Evolutionary conservation across 805 yeast genomes (phyloP).

Genomic region (Barnettozyma sucrosica): DNA sequence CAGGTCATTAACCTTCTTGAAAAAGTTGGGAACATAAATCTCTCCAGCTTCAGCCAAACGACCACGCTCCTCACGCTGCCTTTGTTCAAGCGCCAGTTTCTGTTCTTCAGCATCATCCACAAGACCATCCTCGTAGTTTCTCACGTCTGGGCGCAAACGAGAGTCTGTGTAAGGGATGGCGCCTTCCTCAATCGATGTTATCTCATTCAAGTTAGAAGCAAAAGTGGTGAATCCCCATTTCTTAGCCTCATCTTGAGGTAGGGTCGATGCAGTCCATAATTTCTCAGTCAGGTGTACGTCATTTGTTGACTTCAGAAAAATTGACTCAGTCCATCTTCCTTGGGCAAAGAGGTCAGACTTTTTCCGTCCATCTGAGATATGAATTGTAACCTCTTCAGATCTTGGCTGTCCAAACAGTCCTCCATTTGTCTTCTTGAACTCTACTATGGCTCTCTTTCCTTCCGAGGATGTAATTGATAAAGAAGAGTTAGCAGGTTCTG

Average conservation of each 20-base stretch:
- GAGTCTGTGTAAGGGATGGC: conserved; percentile 81
- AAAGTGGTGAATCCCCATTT: conserved; percentile 85
- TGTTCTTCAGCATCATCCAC: conserved; percentile 64
- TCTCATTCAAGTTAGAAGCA: conserved; percentile 75
- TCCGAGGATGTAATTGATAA: conserved; percentile 60
- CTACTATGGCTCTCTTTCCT: conserved; percentile 66
- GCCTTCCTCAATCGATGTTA: conserved; percentile 63
- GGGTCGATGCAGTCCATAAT: conserved; percentile 68
- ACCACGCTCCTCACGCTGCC: conserved; percentile 73
- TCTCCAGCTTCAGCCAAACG: conserved; percentile 40
- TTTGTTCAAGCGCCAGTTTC: conserved; percentile 68
- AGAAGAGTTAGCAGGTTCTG: conserved; percentile 68
- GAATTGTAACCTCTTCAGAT: conserved; percentile 59
- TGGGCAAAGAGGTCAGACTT: conserved; percentile 20
- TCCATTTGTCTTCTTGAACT: conserved; percentile 49
- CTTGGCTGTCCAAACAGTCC: conserved; percentile 73
- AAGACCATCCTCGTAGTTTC: conserved; percentile 62
- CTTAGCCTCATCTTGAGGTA: conserved; percentile 49
- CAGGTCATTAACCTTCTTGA: conserved; percentile 35
- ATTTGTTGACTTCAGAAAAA: conserved; percentile 34
- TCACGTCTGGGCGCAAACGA: conserved; percentile 82
- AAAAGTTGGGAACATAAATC: conserved; percentile 56
- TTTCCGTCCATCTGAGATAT: conserved; percentile 19
- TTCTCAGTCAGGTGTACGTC: conserved; percentile 27
- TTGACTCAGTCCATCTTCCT: conserved; percentile 83